phyloP scores from a whole-genome alignment of 441 rosid genomes.

The Gossypium lobatum region DNA sequence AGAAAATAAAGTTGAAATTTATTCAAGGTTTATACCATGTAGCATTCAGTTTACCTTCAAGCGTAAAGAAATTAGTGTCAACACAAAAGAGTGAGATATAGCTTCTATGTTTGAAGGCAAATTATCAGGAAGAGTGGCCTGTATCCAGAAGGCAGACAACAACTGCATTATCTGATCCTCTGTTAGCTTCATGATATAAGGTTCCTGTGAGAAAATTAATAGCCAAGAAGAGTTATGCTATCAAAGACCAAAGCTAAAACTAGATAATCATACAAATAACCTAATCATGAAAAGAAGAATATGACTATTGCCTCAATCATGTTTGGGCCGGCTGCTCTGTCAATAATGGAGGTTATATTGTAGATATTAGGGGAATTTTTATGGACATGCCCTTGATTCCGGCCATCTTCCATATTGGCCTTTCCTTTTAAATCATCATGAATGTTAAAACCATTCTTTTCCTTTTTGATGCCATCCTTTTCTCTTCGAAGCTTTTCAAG shows the following conservation, averaged over 20 bases:
- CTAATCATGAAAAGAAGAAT: conserved; percentile 1
- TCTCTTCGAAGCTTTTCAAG: conserved; percentile 85
- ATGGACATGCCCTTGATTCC: conserved; percentile 43
- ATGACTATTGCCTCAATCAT: conserved; percentile 45
- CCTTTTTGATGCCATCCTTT: conserved; percentile 50
- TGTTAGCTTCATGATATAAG: conserved; percentile 58
- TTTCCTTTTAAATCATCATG: conserved; percentile 39
- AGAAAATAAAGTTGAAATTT: not conserved
- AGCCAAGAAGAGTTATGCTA: not conserved
- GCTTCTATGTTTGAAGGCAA: conserved; percentile 86
- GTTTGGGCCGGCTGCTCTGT: conserved; percentile 45
- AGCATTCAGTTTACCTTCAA: conserved; percentile 42
- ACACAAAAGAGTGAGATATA: conserved; percentile 72
- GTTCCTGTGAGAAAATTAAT: conserved; percentile 49
- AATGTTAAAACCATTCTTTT: conserved; percentile 32
- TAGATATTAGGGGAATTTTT: conserved; percentile 65
- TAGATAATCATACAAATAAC: not conserved
- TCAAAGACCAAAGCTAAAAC: not conserved
- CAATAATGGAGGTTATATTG: conserved; percentile 69
- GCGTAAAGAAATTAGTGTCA: conserved; percentile 67
- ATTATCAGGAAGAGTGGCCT: conserved; percentile 70
- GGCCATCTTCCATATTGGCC: conserved; percentile 39
- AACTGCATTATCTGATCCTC: conserved; percentile 91
- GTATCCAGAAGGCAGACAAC: conserved; percentile 91
- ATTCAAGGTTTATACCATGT: not conserved